A percentile compares a stretch with the other conserved stretches of the same genome.
Evolutionary conservation across 2,329 filamentous ascomycete species (phyloP).

Genomic region (Karstenula rhodostoma): DNA sequence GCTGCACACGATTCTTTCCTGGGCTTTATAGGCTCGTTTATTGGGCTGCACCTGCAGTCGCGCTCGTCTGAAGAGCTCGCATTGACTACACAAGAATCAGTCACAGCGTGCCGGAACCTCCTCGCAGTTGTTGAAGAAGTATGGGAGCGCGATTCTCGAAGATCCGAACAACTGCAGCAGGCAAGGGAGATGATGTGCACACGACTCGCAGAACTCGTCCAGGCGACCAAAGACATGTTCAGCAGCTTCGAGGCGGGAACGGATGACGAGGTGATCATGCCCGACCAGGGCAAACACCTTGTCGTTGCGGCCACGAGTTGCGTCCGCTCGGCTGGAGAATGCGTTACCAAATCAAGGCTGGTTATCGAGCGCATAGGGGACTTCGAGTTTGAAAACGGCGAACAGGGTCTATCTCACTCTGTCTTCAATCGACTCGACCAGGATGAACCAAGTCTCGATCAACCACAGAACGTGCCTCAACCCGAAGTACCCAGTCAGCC

Average conservation of each 20-base stretch:
- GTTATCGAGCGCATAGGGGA: slow-evolving; percentile 90
- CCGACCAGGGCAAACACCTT: slow-evolving; percentile 78
- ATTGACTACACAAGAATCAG: slow-evolving; percentile 82
- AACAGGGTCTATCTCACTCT: slow-evolving; percentile 52
- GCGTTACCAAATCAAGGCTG: slow-evolving; percentile 83
- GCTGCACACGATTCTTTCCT: slow-evolving; percentile 86
- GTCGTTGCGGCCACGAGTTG: slow-evolving; percentile 84
- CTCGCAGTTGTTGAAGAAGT: slow-evolving; percentile 83
- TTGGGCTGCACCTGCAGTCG: slow-evolving; percentile 92
- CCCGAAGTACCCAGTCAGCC: slow-evolving; percentile 20
- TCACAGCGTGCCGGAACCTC: slow-evolving; percentile 80
- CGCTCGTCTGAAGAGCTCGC: slow-evolving; percentile 86
- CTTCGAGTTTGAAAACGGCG: slow-evolving; percentile 75
- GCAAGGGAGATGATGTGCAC: slow-evolving; percentile 80
- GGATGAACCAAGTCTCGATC: slow-evolving; percentile 20
- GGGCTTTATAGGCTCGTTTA: slow-evolving; percentile 90
- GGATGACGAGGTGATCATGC: slow-evolving; percentile 79
- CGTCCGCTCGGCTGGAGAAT: slow-evolving; percentile 89
- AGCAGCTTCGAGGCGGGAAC: slow-evolving; percentile 72
- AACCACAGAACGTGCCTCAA: slow-evolving; percentile 21
- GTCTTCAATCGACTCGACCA: slow-evolving; percentile 45
- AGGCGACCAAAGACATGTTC: slow-evolving; percentile 81
- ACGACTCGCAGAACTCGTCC: slow-evolving; percentile 80
- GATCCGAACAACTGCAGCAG: slow-evolving; percentile 70
- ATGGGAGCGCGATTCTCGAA: slow-evolving; percentile 76